Conservation (phyloP, 768 basidiomycete genomes). For the Holtermannia corniformis region DNA sequence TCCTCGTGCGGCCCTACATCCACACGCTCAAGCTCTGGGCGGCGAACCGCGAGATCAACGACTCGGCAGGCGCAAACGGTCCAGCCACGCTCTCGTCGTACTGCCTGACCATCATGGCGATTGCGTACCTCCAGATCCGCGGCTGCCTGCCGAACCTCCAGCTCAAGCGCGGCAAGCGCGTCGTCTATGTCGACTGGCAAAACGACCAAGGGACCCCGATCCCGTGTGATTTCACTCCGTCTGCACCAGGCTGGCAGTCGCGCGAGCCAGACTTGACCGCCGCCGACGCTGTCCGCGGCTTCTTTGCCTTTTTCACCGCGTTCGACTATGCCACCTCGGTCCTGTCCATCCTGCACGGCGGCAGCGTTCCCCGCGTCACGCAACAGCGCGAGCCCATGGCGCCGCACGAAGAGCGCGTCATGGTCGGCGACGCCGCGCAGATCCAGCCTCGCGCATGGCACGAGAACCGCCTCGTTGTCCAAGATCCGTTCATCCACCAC, state of each 20-base stretch:
- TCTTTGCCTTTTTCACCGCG: constrained; percentile 27
- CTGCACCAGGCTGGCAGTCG: constrained; percentile 15
- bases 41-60: constrained; percentile 30
- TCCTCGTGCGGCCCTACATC: constrained; percentile 37
- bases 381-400: constrained; percentile 2
- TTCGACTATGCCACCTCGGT: constrained; percentile 18
- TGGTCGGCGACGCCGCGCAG: constrained; percentile 20
- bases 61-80: constrained; percentile 31
- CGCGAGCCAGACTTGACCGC: constrained; percentile 14
- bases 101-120: constrained; percentile 35
- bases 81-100: constrained; percentile 35
- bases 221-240: constrained; percentile 16
- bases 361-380: constrained; percentile 10
- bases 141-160: constrained; percentile 37
- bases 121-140: constrained; percentile 34
- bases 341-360: constrained; percentile 24
- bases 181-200: constrained; percentile 32
- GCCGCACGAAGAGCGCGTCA: constrained; percentile 7
- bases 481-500: constrained; percentile 39
- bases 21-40: constrained; percentile 36
- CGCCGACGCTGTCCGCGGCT: constrained; percentile 29
- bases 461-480: constrained; percentile 27
- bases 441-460: constrained; percentile 34
- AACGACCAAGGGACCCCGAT: constrained; percentile 25
- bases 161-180: constrained; percentile 12